Evolutionary conservation across 345 rosid genomes (phyloP).

Genomic region (Aurinia saxatilis): DNA sequence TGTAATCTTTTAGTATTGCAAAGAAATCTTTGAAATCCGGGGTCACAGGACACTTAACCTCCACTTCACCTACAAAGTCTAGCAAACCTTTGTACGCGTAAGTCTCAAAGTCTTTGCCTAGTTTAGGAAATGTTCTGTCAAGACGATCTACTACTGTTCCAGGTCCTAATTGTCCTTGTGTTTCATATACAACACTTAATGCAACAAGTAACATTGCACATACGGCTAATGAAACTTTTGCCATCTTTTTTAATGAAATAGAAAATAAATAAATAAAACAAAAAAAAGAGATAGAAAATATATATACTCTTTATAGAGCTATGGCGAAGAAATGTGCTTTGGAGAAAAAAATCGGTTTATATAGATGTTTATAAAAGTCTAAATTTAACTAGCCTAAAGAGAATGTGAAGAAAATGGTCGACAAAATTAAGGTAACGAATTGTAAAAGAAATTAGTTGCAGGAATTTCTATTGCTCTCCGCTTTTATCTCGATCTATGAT

Average conservation of each 20-base stretch:
- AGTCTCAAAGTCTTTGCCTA: not conserved
- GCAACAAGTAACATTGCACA: slow-evolving; percentile 1
- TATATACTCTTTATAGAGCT: no score
- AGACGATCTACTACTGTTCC: no score
- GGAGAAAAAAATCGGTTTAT: not conserved
- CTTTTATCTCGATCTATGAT: not conserved
- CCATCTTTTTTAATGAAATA: not conserved
- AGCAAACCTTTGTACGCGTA: slow-evolving; percentile 6
- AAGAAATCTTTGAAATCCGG: slow-evolving; percentile 11
- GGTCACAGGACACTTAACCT: slow-evolving; percentile 2
- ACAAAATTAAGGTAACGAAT: not conserved
- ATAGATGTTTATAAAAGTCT: not conserved
- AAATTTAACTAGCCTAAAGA: not conserved
- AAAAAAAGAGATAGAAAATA: no score
- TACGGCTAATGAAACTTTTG: not conserved
- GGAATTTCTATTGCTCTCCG: not conserved
- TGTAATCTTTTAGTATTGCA: slow-evolving; percentile 11
- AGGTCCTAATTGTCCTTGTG: not conserved
- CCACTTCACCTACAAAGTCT: not conserved
- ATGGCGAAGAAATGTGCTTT: not conserved
- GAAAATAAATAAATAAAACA: no score
- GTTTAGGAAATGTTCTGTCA: slow-evolving; percentile 1
- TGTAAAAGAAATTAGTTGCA: not conserved
- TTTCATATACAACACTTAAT: not conserved
- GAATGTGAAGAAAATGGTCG: not conserved